Evolutionary conservation across 805 yeast genomes (phyloP), one percentile per base, ranked within the genome.

Genomic region (Cyberlindnera veronae): DNA sequence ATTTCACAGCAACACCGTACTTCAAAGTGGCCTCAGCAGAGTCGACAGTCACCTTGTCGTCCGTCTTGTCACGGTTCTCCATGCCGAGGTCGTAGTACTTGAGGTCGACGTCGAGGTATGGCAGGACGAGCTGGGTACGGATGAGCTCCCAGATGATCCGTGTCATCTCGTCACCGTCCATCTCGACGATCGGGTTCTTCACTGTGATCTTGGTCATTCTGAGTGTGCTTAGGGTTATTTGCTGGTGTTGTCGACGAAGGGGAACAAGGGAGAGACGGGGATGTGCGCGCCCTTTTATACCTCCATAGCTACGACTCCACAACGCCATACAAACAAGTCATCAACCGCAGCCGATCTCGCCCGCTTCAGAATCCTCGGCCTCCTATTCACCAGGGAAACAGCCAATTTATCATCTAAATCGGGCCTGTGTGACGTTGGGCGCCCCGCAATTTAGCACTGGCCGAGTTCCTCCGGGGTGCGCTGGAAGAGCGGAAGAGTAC

Each of bases 101-200:
- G 62, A 91, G 75, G 58, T 91, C 95, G 38, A 91, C 74, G 56
- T 91, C 85, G 57, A 91, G 69, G 64, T 79, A 90, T 21, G 98
- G 98, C 38, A 74, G 67, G 58, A 91, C 80, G 64, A 91, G 76
- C 66, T 87, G 77, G 51, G 87, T 91, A 63, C 84, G 86, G 67
- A 91, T 91, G 55, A 81, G 65, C 53, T 86, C 75, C 98, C 98
- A 91, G 71, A 91, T 91, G 64, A 91, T 88, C 62, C 97, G 76
- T 60, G 98, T 91, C 86, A 84, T 87, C 68, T 91, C 98, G 66
- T 91, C 98, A 49, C 98, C 98, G 57, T 91, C 98, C 84, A 91
- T 79, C 64, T 91, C 98, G 49, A 91, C 98, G 54, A 91, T 77
- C 50, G 98, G 98, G 57, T 77, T 84, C 63, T 76, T 74, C 43